phyloP scores from a whole-genome alignment of 1,284 basidiomycete genomes.

The Meripilus lineatus region DNA sequence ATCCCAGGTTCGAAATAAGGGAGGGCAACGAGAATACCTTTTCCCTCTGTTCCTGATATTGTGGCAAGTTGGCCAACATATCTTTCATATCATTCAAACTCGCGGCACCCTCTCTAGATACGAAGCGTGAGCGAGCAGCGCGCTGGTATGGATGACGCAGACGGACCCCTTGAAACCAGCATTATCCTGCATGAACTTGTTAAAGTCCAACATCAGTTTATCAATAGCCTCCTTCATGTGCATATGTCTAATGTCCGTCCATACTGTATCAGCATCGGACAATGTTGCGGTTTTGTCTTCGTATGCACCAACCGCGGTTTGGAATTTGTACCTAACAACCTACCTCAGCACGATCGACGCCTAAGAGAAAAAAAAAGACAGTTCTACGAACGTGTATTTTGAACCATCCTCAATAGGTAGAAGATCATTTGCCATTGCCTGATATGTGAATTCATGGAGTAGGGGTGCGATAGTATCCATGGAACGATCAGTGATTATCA shows the following conservation, averaged over 20 bases:
- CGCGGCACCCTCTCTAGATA: conserved; percentile 66
- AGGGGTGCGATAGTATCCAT: conserved; percentile 93
- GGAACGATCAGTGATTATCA: conserved; percentile 92
- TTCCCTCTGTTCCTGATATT: conserved; percentile 94
- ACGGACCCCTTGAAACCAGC: conserved; percentile 84
- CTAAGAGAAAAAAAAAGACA: neutral
- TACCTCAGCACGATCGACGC: neutral
- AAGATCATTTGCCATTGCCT: conserved; percentile 97
- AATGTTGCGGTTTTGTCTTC: conserved; percentile 87
- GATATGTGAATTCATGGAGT: conserved; percentile 97
- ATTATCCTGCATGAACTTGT: conserved; percentile 89
- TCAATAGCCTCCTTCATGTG: conserved; percentile 99
- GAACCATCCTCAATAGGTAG: conserved; percentile 84
- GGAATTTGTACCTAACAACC: conserved; percentile 74
- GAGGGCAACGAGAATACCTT: conserved; percentile 45
- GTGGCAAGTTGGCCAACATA: conserved; percentile 93
- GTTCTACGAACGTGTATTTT: conserved; percentile 72
- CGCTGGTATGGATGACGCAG: conserved; percentile 1
- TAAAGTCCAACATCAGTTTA: conserved; percentile 93
- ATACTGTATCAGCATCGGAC: conserved; percentile 85
- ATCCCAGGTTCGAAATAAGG: neutral
- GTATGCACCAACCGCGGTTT: conserved; percentile 72
- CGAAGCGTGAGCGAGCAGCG: neutral
- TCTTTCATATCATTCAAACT: conserved; percentile 98
- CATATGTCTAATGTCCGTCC: conserved; percentile 91